These are phyloP conservation scores for Coemansia biformis DNA, from an alignment of 192 early-diverging fungal species.

Conservation along the genomic window DNA sequence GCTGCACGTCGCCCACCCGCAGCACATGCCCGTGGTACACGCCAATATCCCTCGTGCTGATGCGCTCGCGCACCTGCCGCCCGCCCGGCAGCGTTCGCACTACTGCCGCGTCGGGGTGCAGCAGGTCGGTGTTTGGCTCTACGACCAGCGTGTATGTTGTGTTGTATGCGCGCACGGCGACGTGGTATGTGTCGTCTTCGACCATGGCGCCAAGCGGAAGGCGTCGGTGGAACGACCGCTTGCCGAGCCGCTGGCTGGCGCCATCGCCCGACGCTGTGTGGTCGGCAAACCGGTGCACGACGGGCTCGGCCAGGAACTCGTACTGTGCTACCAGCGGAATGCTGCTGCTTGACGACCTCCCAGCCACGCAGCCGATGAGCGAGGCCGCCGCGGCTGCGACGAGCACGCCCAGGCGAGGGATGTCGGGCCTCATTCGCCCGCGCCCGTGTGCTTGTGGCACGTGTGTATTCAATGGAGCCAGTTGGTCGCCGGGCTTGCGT, in stretches of 20 bases:
- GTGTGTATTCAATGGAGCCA: too few species aligned
- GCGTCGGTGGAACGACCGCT: constrained; percentile 32
- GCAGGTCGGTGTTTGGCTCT: constrained; percentile 62
- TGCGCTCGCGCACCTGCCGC: constrained; percentile 5
- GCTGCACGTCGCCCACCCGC: constrained; percentile 22
- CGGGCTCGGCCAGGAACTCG: constrained; percentile 41
- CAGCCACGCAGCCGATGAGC: background rate
- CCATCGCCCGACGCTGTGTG: too few species aligned
- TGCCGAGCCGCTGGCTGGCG: constrained; percentile 7
- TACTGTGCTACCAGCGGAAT: constrained; percentile 36
- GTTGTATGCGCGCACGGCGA: constrained; percentile 59
- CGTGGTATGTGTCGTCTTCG: constrained; percentile 53
- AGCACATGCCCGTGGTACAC: constrained; percentile 56
- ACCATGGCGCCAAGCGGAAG: constrained; percentile 25
- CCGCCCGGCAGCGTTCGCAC: constrained; percentile 13
- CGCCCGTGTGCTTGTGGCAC: too few species aligned
- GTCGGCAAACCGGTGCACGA: constrained; percentile 28
- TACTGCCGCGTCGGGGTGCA: constrained; percentile 59
- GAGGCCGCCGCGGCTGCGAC: too few species aligned
- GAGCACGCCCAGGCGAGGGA: too few species aligned
- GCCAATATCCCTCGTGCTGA: constrained; percentile 40
- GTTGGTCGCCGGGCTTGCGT: too few species aligned
- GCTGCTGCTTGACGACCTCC: constrained; percentile 20
- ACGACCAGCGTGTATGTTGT: constrained; percentile 61
- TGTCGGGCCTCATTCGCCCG: too few species aligned